Evolutionary conservation across 2,329 filamentous ascomycete species (phyloP).

Genomic region (Escovopsis weberi): DNA sequence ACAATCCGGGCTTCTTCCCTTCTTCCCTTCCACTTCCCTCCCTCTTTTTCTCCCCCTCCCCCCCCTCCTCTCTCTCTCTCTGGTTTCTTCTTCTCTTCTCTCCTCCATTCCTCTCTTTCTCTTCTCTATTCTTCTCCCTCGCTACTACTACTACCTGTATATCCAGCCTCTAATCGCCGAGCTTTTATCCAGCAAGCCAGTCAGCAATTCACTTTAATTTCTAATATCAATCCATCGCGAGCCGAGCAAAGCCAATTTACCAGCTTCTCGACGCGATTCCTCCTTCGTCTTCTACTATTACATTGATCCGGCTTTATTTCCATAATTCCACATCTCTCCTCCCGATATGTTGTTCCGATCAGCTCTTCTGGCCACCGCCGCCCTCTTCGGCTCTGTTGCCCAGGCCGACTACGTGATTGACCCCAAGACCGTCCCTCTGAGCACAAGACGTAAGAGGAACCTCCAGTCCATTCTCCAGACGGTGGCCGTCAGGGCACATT

Average conservation of each 20-base stretch:
- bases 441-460: slow-evolving; percentile 35
- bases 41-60: neutral
- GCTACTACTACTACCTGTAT: too few relatives aligned
- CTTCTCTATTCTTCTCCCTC: neutral
- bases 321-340: too few relatives aligned
- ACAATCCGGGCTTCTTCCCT: neutral
- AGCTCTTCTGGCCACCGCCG: slow-evolving; percentile 38
- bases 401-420: slow-evolving; percentile 47
- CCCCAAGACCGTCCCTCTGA: slow-evolving; percentile 41
- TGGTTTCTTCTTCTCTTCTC: neutral
- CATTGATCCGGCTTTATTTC: too few relatives aligned
- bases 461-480: neutral
- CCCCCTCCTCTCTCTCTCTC: neutral
- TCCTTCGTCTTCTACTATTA: too few relatives aligned
- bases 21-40: neutral
- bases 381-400: slow-evolving; percentile 36
- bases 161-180: too few relatives aligned
- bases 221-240: too few relatives aligned
- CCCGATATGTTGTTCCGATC: slow-evolving; percentile 39
- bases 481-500: too few relatives aligned
- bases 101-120: neutral
- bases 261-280: too few relatives aligned
- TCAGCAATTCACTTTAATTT: too few relatives aligned
- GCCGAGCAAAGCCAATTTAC: too few relatives aligned
- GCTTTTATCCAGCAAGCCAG: too few relatives aligned